These are phyloP conservation scores for Mucor ambiguus DNA, from an alignment of 371 early-diverging fungal genomes.

Conservation along the genomic window DNA sequence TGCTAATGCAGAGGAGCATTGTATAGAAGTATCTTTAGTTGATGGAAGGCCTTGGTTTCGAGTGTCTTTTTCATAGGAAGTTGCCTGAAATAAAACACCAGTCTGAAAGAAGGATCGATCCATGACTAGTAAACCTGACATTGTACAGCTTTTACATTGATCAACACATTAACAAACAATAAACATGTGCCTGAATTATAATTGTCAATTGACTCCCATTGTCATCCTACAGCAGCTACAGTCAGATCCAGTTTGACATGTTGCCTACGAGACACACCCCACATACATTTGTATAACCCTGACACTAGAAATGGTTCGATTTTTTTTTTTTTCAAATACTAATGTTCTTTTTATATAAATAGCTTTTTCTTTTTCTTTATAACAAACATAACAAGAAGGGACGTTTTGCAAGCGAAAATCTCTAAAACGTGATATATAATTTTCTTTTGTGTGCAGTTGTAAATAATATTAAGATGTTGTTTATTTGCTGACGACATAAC, in stretches of 20 bases:
- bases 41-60: not conserved
- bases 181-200: not conserved
- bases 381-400: slow-evolving; percentile 16
- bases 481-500: slow-evolving; percentile 57
- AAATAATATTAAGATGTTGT: slow-evolving; percentile 11
- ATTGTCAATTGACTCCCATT: not conserved
- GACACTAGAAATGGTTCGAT: not conserved
- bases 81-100: no score
- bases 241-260: not conserved
- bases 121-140: not conserved
- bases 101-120: not conserved
- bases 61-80: not conserved
- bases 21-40: not conserved
- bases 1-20: not conserved
- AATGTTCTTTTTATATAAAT: not conserved
- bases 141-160: not conserved
- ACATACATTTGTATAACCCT: not conserved
- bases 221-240: not conserved
- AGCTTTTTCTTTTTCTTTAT: slow-evolving; percentile 12
- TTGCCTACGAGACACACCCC: not conserved
- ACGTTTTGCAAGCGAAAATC: slow-evolving; percentile 4
- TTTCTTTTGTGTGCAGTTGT: slow-evolving; percentile 12
- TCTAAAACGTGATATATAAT: slow-evolving; percentile 17
- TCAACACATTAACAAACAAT: not conserved
- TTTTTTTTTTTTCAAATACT: not conserved